Evolutionary conservation across 306 rosid genomes (phyloP).

Genomic region (Citrullus colocynthis): DNA sequence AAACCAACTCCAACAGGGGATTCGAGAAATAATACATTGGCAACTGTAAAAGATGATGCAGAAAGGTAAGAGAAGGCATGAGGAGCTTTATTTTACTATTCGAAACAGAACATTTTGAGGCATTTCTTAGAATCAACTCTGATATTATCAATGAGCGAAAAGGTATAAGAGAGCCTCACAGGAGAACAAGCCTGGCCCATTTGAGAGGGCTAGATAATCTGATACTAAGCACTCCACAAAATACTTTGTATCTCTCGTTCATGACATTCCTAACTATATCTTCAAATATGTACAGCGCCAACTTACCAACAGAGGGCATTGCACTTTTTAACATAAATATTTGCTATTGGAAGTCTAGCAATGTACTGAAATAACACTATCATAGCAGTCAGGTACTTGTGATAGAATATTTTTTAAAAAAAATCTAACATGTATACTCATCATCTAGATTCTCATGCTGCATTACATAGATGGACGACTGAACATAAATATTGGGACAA

Average conservation of each 20-base stretch:
- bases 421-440: neutral
- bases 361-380: neutral
- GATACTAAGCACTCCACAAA: neutral
- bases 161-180: neutral
- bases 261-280: neutral
- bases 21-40: slow-evolving; percentile 70
- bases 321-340: neutral
- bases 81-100: neutral
- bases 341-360: neutral
- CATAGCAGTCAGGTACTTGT: neutral
- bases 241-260: neutral
- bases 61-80: neutral
- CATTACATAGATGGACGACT: neutral
- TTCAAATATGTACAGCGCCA: neutral
- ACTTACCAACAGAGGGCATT: neutral
- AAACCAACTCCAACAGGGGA: slow-evolving; percentile 93
- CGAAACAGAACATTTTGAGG: neutral
- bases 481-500: neutral
- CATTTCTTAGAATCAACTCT: neutral
- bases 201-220: neutral
- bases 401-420: neutral
- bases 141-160: neutral
- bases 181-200: neutral
- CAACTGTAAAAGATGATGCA: slow-evolving; percentile 35
- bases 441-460: neutral